These are phyloP conservation scores for Luffa aegyptiaca DNA, from an alignment of 306 rosid genomes.

Conservation along the genomic window DNA sequence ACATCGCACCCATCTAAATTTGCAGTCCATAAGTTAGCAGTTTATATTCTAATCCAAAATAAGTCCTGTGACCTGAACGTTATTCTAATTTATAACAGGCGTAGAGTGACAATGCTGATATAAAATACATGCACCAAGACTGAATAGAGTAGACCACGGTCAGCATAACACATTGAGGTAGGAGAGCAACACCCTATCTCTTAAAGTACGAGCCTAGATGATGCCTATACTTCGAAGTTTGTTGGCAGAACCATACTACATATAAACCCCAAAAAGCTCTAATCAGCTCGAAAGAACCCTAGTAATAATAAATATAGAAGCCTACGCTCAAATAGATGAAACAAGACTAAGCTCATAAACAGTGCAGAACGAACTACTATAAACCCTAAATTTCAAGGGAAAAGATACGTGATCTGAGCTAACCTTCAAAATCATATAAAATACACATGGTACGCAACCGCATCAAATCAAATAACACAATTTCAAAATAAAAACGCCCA, in stretches of 20 bases:
- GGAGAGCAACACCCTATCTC: neutral
- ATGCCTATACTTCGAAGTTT: neutral
- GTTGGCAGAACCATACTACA: neutral
- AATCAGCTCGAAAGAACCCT: neutral
- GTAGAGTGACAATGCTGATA: neutral
- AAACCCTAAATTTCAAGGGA: conserved; percentile 18
- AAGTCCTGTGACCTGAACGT: neutral
- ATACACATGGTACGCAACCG: conserved; percentile 15
- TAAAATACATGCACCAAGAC: neutral
- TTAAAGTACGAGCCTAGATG: neutral
- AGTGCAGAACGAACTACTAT: conserved; percentile 20
- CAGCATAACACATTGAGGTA: neutral
- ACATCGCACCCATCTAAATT: neutral
- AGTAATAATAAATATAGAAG: neutral
- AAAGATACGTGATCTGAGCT: conserved; percentile 19
- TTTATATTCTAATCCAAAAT: neutral
- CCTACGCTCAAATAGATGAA: neutral
- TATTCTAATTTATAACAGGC: neutral
- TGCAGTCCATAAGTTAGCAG: neutral
- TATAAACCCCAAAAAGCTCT: neutral
- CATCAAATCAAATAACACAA: conserved; percentile 34
- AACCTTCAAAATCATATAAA: conserved; percentile 8
- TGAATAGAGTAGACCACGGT: neutral
- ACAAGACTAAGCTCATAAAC: conserved; percentile 23
- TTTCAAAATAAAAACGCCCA: conserved; percentile 27